Conservation (phyloP, 2,329 filamentous ascomycete genomes). For the Trichoderma atrobrunneum region DNA sequence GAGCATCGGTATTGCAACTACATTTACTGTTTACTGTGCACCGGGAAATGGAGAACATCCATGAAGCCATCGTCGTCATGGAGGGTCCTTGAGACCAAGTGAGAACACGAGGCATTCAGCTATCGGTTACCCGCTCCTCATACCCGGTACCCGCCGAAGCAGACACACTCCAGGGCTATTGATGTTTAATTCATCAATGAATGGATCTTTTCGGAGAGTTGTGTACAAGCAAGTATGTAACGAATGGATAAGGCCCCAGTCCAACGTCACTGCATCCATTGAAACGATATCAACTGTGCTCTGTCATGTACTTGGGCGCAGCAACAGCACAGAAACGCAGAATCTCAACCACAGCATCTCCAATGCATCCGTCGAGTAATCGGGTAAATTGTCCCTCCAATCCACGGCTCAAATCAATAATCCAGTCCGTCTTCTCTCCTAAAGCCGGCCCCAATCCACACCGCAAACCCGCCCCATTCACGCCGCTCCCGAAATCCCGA, state of each 20-base stretch:
- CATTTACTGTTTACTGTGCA: background rate
- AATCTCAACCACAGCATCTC: background rate
- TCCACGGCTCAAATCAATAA: background rate
- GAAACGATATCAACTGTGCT: background rate
- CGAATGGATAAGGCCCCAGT: background rate
- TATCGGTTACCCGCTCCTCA: background rate
- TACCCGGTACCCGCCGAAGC: background rate
- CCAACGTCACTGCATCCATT: background rate
- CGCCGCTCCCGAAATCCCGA: constrained; percentile 9
- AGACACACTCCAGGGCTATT: background rate
- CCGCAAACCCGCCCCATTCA: background rate
- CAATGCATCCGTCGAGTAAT: background rate
- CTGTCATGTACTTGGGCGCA: background rate
- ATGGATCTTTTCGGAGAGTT: background rate
- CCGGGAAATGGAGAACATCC: background rate
- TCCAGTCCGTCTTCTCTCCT: background rate
- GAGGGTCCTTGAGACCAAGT: background rate
- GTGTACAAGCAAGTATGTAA: background rate
- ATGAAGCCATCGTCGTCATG: background rate
- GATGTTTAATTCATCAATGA: background rate
- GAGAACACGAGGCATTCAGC: background rate
- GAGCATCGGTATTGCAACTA: background rate
- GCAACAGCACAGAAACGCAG: background rate
- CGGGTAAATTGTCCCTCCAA: background rate
- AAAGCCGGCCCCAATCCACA: background rate